Base-by-base conservation (phyloP, 176 grass and related monocot genomes). In the Leersia perrieri region DNA sequence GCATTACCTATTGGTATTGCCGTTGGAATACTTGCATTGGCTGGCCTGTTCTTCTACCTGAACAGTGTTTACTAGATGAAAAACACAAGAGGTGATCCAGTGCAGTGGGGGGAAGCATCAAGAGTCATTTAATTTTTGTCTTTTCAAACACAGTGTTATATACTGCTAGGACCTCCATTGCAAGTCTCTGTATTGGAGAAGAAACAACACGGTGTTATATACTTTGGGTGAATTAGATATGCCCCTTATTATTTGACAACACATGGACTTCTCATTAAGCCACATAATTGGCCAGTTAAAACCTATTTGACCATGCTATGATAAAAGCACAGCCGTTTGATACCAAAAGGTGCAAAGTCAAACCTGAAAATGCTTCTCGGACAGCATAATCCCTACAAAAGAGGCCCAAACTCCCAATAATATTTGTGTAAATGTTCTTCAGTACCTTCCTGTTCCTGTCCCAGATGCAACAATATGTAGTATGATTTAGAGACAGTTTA, bases 31-130 rank as follows among this genome's bases (percentile, higher is more conserved):
- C 45, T 86, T 11, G 90, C 69, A 33, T 68, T 99, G 28, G 90
- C 73, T 1, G 90, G 86, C 28, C 28, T 95, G 4, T 98, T 87
- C 82, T 90, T 90, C 84, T 99, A 99, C 75, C 84, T 98, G 65
- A 98, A 93, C 88, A 91, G 16, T 57, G 63, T 69, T 25, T 98
- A 91, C 71, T 95, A 90, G 68, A 60, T 10, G 44, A 61, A 30
- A 45, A 15, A 32, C 0, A 38, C 9, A 51, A 34, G 0, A 35
- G 11, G 42, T 1, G 27, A 64, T 12, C 30, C 39, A n/a, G 28
- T 75, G 73, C 45, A 3, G 3, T 6, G 26, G 26, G 28, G 5
- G 36, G 44, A 73, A 51, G 31, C 33, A 63, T 22, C 7, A 26
- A 63, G 23, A n/a, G 9, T 18, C 3, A 28, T 89, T 70, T 58